Base-by-base conservation (phyloP, 2,329 filamentous ascomycete species). In the Ophiostoma angusticollis region DNA sequence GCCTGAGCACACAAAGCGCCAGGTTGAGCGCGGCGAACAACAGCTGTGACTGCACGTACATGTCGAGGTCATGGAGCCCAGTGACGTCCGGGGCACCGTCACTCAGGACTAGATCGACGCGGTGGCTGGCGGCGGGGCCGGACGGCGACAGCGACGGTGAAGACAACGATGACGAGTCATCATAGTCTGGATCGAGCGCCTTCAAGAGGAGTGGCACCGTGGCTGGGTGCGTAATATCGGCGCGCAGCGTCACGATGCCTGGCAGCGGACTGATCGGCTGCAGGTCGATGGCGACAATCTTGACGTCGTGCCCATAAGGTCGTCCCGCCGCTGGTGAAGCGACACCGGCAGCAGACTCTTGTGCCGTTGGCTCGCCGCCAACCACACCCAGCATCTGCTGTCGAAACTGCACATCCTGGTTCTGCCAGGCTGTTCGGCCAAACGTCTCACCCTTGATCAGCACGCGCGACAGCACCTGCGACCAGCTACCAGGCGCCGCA, bases 61-160 rank as follows among this genome's bases (percentile, higher is more conserved):
- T 96, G 60, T 98, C 91, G 25, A 98, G 74, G 57, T 98, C 91
- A 58, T 98, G 91, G 1, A 98, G 70, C 16, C 91, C 91, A 1
- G 91, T 98, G 11, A 98, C 91, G 53, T 98, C 91, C 1, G 91
- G 91, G 0, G 91, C 91, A 38, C 91, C 91, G 52, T 98, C 91
- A 42, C 85, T 94, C 46, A 98, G 74, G 18, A 98, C 89, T 1
- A 98, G 72, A 54, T 98, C 91, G 12, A 96, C 89, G 0, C 81
- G 84, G 35, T 85, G 76, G 1, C 78, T 73, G 3, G 80, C 72
- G 5, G 12, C 17, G 2, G 9, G 13, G 6, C 29, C 19, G 1
- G 22, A 9, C 4, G 37, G 8, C 1, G 37, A 18, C 7, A 25
- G 9, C 11, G 3, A 5, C 3, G 25, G 11, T 25, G 23, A 25